Evolutionary conservation across 2,329 filamentous ascomycete genomes (phyloP).

Genomic region (Lasiodiplodia citricola): DNA sequence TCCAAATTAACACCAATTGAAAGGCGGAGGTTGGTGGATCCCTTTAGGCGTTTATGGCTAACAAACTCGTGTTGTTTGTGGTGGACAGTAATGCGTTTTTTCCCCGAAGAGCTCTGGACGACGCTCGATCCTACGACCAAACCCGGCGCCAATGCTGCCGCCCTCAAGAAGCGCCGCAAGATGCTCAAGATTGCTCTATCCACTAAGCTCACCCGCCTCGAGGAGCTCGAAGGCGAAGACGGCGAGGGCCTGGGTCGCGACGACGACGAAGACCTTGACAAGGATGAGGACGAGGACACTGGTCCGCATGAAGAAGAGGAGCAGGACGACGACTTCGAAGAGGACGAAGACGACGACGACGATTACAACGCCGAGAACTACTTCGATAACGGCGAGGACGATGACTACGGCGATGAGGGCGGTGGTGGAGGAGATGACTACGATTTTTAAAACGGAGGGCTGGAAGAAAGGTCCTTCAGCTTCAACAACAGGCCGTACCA

Average conservation of each 20-base stretch:
- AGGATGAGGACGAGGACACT: conserved; percentile 39
- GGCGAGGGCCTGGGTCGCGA: conserved; percentile 34
- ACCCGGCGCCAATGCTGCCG: conserved; percentile 28
- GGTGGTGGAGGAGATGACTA: conserved; percentile 54
- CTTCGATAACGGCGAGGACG: conserved; percentile 66
- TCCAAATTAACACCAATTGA: background rate
- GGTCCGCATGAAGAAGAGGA: conserved; percentile 57
- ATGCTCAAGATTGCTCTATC: conserved; percentile 41
- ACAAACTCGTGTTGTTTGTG: background rate
- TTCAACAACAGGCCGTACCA: background rate
- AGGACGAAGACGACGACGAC: conserved; percentile 65
- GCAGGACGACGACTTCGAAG: conserved; percentile 63
- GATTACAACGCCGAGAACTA: conserved; percentile 71
- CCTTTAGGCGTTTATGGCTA: conserved; percentile 25
- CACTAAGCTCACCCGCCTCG: conserved; percentile 46
- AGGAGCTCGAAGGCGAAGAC: conserved; percentile 35
- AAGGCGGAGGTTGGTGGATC: background rate
- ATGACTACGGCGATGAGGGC: conserved; percentile 57
- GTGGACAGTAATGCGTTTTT: conserved; percentile 58
- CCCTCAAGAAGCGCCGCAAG: conserved; percentile 40
- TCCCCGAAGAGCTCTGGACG: conserved; percentile 63
- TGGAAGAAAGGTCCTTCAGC: background rate
- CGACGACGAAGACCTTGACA: conserved; percentile 45
- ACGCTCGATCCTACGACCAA: conserved; percentile 51
- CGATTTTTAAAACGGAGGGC: background rate